Percentiles rank a stretch among this genome's conserved stretches.
Evolutionary conservation across 2,329 filamentous ascomycete genomes (phyloP).

Genomic region (Colletotrichum sp.): DNA sequence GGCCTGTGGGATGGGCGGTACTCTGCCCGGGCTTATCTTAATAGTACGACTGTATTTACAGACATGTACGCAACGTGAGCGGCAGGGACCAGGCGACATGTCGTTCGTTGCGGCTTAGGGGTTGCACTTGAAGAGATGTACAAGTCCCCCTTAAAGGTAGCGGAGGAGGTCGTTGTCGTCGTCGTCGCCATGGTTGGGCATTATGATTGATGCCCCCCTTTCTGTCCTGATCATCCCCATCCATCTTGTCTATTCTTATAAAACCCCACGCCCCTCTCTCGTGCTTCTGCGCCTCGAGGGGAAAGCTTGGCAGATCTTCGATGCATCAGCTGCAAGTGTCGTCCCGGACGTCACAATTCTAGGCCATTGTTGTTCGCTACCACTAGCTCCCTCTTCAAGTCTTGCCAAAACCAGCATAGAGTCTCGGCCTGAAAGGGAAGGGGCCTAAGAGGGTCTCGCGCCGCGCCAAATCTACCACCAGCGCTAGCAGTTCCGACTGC

Average conservation of each 20-base stretch:
- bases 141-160: background rate
- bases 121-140: background rate
- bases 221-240: background rate
- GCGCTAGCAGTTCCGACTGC: background rate
- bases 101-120: background rate
- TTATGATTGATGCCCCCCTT: background rate
- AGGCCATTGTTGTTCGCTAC: background rate
- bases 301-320: slow-evolving; percentile 16
- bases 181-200: background rate
- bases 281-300: background rate
- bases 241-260: background rate
- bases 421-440: slow-evolving; percentile 2
- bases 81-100: background rate
- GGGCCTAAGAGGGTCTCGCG: background rate
- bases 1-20: background rate
- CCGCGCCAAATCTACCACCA: background rate
- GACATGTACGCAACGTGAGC: background rate
- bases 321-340: background rate
- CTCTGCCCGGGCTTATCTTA: background rate
- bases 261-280: background rate
- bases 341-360: background rate
- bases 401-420: background rate
- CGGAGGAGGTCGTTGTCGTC: background rate
- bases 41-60: background rate
- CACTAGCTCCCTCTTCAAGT: background rate